Percentiles rank a stretch among this genome's conserved stretches.
Evolutionary conservation across 805 yeast species (phyloP).

Genomic region (Pachysolen tannophilus): DNA sequence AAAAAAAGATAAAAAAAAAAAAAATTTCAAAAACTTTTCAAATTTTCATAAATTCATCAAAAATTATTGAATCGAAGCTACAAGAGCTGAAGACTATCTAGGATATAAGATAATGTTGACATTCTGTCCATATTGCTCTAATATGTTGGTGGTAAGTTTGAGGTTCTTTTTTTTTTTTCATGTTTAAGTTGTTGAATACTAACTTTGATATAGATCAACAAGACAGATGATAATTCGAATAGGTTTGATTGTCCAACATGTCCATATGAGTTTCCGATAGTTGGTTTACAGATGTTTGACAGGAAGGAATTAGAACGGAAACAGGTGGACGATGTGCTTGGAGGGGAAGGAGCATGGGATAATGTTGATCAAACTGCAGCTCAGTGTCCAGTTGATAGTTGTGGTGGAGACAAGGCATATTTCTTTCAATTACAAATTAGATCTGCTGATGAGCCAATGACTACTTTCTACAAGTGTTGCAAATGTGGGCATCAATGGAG

Average conservation of each 20-base stretch:
- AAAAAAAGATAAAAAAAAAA: slow-evolving; percentile 9
- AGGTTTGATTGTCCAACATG: slow-evolving; percentile 87
- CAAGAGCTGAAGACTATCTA: neutral
- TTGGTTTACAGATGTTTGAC: slow-evolving; percentile 77
- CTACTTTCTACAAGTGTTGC: slow-evolving; percentile 93
- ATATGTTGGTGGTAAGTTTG: slow-evolving; percentile 62
- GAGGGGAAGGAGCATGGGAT: slow-evolving; percentile 98
- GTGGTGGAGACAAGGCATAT: slow-evolving; percentile 89
- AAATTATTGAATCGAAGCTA: neutral
- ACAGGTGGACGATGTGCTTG: slow-evolving; percentile 92
- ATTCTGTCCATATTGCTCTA: slow-evolving; percentile 91
- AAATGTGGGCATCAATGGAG: slow-evolving; percentile 95
- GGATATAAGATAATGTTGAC: slow-evolving; percentile 57
- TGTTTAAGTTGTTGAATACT: slow-evolving; percentile 2
- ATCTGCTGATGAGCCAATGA: slow-evolving; percentile 99
- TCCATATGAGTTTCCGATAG: slow-evolving; percentile 88
- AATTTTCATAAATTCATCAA: slow-evolving; percentile 4
- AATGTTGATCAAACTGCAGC: slow-evolving; percentile 94
- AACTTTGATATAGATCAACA: slow-evolving; percentile 32
- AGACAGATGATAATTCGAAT: slow-evolving; percentile 48
- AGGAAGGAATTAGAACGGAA: slow-evolving; percentile 78
- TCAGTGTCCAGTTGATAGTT: slow-evolving; percentile 82
- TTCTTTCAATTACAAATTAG: slow-evolving; percentile 95
- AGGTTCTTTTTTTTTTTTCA: neutral
- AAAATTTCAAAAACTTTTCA: slow-evolving; percentile 14